These are phyloP conservation scores for Phytophthora fragariaefolia DNA, from an alignment of 352 stramenopile genomes.

Conservation along the genomic window DNA sequence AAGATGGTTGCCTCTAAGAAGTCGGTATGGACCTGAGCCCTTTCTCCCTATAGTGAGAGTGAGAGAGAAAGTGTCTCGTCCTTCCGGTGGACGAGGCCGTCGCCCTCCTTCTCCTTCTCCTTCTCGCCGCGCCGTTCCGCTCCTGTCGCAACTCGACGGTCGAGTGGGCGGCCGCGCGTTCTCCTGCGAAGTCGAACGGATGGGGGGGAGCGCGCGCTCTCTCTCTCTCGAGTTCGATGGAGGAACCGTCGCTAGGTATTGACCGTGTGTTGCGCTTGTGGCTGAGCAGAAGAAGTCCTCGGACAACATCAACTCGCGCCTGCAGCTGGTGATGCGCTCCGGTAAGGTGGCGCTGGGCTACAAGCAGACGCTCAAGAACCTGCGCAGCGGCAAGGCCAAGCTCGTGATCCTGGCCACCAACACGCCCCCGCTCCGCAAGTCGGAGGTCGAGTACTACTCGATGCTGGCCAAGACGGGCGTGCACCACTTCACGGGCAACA, in stretches of 20 bases:
- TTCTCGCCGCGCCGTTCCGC: constrained; percentile 7
- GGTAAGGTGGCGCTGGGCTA: constrained; percentile 99
- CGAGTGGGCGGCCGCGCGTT: constrained; percentile 9
- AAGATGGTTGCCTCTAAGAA: constrained; percentile 93
- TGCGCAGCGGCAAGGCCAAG: constrained; percentile 97
- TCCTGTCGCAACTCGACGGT: not conserved
- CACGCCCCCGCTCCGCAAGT: constrained; percentile 98
- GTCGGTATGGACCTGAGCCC: constrained; percentile 77
- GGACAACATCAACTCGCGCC: constrained; percentile 99
- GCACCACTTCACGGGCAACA: constrained; percentile 98
- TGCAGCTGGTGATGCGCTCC: constrained; percentile 99
- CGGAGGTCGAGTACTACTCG: constrained; percentile 99
- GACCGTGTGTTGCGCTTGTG: constrained; percentile 16
- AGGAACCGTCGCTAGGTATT: constrained; percentile 32
- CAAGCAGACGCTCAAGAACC: constrained; percentile 98
- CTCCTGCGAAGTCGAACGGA: constrained; percentile 50
- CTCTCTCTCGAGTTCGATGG: constrained; percentile 34
- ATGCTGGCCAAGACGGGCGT: constrained; percentile 99
- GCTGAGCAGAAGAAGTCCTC: constrained; percentile 96
- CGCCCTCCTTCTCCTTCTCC: constrained; percentile 19
- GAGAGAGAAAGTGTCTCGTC: constrained; percentile 15
- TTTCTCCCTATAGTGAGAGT: constrained; percentile 5
- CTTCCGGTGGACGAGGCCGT: constrained; percentile 75
- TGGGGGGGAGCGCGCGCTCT: constrained; percentile 19
- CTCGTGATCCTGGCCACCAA: constrained; percentile 98